phyloP scores from a whole-genome alignment of 495 filamentous ascomycete genomes.

The Talaromyces ruber region DNA sequence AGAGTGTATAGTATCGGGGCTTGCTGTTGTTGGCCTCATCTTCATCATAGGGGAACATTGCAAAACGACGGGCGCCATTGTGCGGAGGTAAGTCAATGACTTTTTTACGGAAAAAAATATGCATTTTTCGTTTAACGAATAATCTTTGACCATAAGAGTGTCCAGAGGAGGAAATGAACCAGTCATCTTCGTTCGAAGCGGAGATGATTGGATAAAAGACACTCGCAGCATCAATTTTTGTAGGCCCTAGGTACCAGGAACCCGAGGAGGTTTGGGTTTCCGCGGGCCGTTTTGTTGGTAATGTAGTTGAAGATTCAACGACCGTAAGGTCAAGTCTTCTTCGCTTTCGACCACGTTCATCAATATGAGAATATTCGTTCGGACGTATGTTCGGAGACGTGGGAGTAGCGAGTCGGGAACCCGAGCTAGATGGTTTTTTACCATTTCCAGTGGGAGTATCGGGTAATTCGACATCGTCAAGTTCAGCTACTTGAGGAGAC shows the following conservation, averaged over 20 bases:
- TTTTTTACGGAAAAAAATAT: conserved; percentile 15
- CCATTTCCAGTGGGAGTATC: background rate
- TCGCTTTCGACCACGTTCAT: conserved; percentile 33
- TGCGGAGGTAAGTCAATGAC: conserved; percentile 10
- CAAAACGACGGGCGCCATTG: conserved; percentile 8
- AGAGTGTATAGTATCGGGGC: conserved; percentile 18
- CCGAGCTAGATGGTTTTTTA: background rate
- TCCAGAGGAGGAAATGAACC: conserved; percentile 11
- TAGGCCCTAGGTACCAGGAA: conserved; percentile 24
- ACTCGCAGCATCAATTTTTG: conserved; percentile 8
- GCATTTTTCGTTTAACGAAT: conserved; percentile 18
- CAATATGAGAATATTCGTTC: conserved; percentile 21
- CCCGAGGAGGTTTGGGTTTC: background rate
- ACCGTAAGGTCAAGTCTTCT: conserved; percentile 18
- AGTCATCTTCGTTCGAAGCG: conserved; percentile 10
- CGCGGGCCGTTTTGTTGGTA: background rate
- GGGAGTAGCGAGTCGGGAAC: background rate
- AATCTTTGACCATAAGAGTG: conserved; percentile 14
- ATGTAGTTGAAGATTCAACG: background rate
- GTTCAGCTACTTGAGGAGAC: background rate
- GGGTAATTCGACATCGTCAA: background rate
- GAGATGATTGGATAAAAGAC: conserved; percentile 16
- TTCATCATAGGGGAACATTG: conserved; percentile 18
- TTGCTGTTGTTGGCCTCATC: conserved; percentile 5
- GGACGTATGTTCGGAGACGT: conserved; percentile 2